Conservation (phyloP, 139 green algal genomes). For the Coelastrella sp. region DNA sequence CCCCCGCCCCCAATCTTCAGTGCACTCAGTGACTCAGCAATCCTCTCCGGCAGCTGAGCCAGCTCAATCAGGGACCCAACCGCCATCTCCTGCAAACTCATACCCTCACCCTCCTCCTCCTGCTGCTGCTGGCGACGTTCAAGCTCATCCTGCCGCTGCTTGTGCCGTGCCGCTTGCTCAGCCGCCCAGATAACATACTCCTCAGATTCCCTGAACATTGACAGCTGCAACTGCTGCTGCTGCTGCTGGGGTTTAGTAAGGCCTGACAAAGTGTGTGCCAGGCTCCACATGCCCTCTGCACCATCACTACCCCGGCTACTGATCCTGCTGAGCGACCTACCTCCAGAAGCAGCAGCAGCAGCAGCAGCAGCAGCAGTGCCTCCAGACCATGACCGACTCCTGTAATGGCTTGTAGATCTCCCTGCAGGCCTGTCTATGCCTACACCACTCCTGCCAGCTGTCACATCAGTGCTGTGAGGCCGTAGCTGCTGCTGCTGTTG, state of each 20-base stretch:
- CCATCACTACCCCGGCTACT: not conserved
- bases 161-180: constrained; percentile 10
- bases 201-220: constrained; percentile 24
- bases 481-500: constrained; percentile 23
- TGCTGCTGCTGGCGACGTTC: constrained; percentile 27
- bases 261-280: not conserved
- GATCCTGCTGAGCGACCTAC: not conserved
- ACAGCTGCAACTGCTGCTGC: constrained; percentile 17
- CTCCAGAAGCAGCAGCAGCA: not conserved
- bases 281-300: constrained; percentile 6
- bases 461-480: not conserved
- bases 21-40: constrained; percentile 31
- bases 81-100: constrained; percentile 32
- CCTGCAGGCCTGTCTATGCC: not conserved
- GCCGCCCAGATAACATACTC: constrained; percentile 28
- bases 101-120: not conserved
- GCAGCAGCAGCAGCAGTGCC: not conserved
- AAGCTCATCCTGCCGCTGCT: constrained; percentile 24
- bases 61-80: constrained; percentile 37
- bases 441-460: too few relatives aligned
- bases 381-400: constrained; percentile 18
- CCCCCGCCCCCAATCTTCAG: not conserved
- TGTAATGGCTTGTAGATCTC: not conserved
- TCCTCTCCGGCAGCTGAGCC: constrained; percentile 35
- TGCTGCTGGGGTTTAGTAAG: not conserved